Conservation (phyloP, 1,139 yeast species). For the Pneumocystis sp. region DNA sequence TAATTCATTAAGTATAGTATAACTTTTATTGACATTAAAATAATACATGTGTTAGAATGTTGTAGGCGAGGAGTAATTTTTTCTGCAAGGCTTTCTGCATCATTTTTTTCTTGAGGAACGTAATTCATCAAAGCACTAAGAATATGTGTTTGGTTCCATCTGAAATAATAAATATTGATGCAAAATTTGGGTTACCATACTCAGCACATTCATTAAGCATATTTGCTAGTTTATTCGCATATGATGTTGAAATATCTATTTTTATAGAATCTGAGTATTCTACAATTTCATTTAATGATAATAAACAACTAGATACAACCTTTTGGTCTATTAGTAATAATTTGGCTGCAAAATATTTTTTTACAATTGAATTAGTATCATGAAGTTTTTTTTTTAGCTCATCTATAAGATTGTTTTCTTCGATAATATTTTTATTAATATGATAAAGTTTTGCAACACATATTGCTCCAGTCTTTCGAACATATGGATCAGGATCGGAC, state of each 20-base stretch:
- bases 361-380: slow-evolving; percentile 39
- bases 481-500: slow-evolving; percentile 41
- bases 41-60: slow-evolving; percentile 72
- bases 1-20: slow-evolving; percentile 63
- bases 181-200: slow-evolving; percentile 6
- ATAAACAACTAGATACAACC: slow-evolving; percentile 50
- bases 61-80: slow-evolving; percentile 58
- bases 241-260: slow-evolving; percentile 41
- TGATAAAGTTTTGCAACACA: slow-evolving; percentile 58
- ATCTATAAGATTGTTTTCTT: slow-evolving; percentile 35
- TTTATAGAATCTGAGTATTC: slow-evolving; percentile 38
- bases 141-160: slow-evolving; percentile 63
- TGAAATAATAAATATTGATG: background rate
- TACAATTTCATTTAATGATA: slow-evolving; percentile 51
- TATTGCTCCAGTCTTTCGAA: slow-evolving; percentile 56
- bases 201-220: slow-evolving; percentile 47
- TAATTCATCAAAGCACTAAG: slow-evolving; percentile 52
- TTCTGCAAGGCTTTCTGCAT: slow-evolving; percentile 55
- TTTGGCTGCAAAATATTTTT: background rate
- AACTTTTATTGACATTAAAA: slow-evolving; percentile 57
- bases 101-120: slow-evolving; percentile 54
- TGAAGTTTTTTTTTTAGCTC: slow-evolving; percentile 46
- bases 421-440: slow-evolving; percentile 35
- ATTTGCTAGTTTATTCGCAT: slow-evolving; percentile 39
- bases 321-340: background rate